These are phyloP conservation scores for Calonectria naviculata DNA, from an alignment of 2,329 filamentous ascomycete species.

Conservation along the genomic window DNA sequence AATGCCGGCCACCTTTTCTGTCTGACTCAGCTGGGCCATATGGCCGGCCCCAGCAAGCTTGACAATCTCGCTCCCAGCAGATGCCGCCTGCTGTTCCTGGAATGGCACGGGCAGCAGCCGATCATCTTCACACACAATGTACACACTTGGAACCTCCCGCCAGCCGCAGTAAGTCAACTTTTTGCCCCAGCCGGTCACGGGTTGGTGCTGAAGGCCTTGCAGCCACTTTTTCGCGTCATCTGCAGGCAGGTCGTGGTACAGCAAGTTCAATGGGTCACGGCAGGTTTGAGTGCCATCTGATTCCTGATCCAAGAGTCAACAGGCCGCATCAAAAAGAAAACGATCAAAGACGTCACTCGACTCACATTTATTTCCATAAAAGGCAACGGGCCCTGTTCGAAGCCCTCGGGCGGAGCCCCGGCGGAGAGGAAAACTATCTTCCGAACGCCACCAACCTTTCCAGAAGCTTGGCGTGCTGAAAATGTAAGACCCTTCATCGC, in stretches of 20 bases:
- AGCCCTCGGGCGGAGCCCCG: neutral
- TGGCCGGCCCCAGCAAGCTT: neutral
- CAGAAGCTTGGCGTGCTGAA: neutral
- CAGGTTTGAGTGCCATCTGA: neutral
- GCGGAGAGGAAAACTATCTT: neutral
- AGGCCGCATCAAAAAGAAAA: neutral
- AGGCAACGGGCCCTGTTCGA: neutral
- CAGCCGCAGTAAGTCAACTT: neutral
- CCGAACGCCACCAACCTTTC: neutral
- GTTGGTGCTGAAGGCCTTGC: neutral
- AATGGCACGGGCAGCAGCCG: neutral
- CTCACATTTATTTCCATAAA: neutral
- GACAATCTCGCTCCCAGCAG: neutral
- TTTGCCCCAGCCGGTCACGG: neutral
- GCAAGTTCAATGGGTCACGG: neutral
- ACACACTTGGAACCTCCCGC: neutral
- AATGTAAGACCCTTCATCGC: neutral
- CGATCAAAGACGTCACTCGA: neutral
- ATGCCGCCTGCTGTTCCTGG: neutral
- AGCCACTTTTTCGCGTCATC: neutral
- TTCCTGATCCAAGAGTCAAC: neutral
- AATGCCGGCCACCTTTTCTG: neutral
- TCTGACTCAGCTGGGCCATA: neutral
- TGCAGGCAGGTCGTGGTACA: neutral
- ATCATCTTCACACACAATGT: neutral